Evolutionary conservation across 1,284 basidiomycete genomes (phyloP), one percentile per base, ranked within the genome.

Genomic region (Termitomyces sp.): DNA sequence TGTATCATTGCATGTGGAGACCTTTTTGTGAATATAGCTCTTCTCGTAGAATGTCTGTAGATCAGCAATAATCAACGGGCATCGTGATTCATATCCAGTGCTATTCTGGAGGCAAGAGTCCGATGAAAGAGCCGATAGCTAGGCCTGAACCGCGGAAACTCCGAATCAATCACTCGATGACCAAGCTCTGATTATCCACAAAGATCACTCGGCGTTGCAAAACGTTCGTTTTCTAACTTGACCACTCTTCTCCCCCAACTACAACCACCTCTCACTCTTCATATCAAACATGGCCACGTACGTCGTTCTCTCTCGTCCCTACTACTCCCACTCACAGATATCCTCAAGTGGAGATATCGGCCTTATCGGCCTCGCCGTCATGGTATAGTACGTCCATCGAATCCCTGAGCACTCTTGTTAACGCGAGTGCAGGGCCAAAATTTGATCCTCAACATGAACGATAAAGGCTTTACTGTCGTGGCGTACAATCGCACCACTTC

Each of bases 381-480:
- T 97, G 94, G 93, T 91, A 70, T 57, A 77, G 65, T 49, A 41
- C 35, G 40, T 24, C 50, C 52, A 54, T 55, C 55, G 52, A 58
- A 57, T 41, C 33, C 28, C 41, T 14, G 18, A 39, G 38, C 8
- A 35, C 24, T 48, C 24, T 5, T n/a, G 46, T 54, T 46, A 46
- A 61, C 41, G 40, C 33, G 44, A 28, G 24, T 30, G 41, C 39
- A 94, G 91, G 92, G 93, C 67, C 93, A 96, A 84, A 97, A 97
- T 75, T 73, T 96, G 66, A 95, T 97, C 71, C 79, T 97, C 62
- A 97, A 97, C 80, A 97, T 97, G 91, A 95, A 95, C 72, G 96
- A 98, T 82, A 98, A 99, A 78, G 97, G 97, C 49, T 99, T 94
- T 79, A 94, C 77, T 61, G 97, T 99, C 65, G 88, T 93, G 62